Conservation (phyloP, 2,329 filamentous ascomycete species). For the Exophiala sp. region DNA sequence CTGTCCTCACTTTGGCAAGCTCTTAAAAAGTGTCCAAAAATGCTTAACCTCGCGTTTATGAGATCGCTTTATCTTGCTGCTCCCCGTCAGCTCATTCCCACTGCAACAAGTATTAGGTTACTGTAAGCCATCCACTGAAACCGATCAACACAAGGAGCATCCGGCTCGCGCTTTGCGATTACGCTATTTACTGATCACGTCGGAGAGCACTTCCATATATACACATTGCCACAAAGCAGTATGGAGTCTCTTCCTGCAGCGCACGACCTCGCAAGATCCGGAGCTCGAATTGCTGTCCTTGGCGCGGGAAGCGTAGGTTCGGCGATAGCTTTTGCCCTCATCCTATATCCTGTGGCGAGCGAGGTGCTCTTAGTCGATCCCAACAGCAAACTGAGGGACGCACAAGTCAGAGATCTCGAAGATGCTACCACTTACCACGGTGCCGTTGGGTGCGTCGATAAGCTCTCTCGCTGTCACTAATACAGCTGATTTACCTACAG, state of each 20-base stretch:
- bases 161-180: neutral
- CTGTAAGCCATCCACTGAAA: neutral
- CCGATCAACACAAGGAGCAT: neutral
- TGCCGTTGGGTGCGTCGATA: constrained; percentile 42
- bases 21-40: too few species aligned
- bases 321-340: constrained; percentile 51
- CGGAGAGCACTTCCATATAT: neutral
- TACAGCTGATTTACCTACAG: constrained; percentile 4
- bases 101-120: neutral
- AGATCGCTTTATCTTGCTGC: too few species aligned
- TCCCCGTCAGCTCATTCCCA: neutral
- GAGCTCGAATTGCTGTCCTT: constrained; percentile 45
- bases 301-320: constrained; percentile 52
- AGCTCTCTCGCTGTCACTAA: constrained; percentile 12
- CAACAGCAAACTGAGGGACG: constrained; percentile 45
- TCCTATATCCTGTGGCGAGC: constrained; percentile 48
- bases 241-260: constrained; percentile 16
- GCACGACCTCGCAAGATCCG: constrained; percentile 12
- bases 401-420: constrained; percentile 51
- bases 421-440: constrained; percentile 50
- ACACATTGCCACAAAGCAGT: neutral
- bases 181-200: neutral
- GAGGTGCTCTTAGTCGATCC: constrained; percentile 55
- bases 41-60: too few species aligned
- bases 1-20: too few species aligned